These are phyloP conservation scores for Kwoniella botswanensis DNA, from an alignment of 768 basidiomycete genomes.

Conservation along the genomic window DNA sequence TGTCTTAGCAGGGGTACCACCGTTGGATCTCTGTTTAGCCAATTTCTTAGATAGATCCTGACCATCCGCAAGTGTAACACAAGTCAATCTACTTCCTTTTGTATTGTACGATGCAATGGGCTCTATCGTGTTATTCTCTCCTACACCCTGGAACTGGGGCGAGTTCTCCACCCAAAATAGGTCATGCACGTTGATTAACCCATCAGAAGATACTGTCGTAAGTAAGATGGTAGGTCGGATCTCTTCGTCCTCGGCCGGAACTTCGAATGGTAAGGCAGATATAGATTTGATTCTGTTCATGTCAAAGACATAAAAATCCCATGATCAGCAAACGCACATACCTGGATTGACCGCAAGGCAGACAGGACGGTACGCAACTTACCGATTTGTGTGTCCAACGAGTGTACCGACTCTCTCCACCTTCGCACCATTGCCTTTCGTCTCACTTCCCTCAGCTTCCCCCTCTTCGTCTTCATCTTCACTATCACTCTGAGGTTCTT, in stretches of 20 bases:
- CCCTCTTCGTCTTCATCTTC: conserved; percentile 39
- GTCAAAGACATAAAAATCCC: neutral
- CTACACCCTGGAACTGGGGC: conserved; percentile 1
- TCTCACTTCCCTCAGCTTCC: conserved; percentile 36
- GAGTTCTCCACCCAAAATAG: conserved; percentile 30
- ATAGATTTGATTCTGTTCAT: conserved; percentile 50
- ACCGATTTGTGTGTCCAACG: conserved; percentile 90
- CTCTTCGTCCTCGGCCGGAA: conserved; percentile 18
- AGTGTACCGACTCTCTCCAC: conserved; percentile 62
- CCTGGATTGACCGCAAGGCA: neutral
- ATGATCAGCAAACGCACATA: neutral
- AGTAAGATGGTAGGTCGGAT: conserved; percentile 64
- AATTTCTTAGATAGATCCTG: conserved; percentile 46
- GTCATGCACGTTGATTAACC: conserved; percentile 63
- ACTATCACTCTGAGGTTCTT: conserved; percentile 57
- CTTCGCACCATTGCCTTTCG: conserved; percentile 26
- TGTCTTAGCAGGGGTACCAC: conserved; percentile 41
- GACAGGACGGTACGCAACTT: conserved; percentile 41
- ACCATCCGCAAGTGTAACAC: conserved; percentile 60
- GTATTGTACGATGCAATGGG: conserved; percentile 77
- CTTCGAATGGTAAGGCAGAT: conserved; percentile 36
- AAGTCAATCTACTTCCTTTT: conserved; percentile 83
- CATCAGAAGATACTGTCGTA: conserved; percentile 87
- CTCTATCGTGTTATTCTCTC: conserved; percentile 56
- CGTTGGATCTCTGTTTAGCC: conserved; percentile 65